phyloP scores from a whole-genome alignment of 352 stramenopile genomes.

The Phytopythium delawarense region DNA sequence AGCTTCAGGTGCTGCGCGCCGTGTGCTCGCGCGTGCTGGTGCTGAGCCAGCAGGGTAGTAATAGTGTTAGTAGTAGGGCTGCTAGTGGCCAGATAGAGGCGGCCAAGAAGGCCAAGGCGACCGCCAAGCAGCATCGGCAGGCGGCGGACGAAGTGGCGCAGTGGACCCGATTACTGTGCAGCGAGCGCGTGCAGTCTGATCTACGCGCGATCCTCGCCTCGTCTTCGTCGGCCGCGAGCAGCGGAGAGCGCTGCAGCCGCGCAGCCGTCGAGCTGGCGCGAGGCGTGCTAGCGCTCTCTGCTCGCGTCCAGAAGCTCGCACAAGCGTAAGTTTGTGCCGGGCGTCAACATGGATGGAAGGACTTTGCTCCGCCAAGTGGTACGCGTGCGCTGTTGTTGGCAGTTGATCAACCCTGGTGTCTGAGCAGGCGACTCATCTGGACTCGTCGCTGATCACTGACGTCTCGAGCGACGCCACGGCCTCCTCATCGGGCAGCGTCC shows the following conservation, averaged over 20 bases:
- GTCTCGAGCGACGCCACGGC: background rate
- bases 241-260: slow-evolving; percentile 26
- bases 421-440: background rate
- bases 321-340: slow-evolving; percentile 15
- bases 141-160: slow-evolving; percentile 2
- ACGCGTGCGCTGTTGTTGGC: background rate
- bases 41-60: slow-evolving; percentile 14
- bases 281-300: slow-evolving; percentile 33
- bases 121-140: background rate
- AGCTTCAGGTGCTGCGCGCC: slow-evolving; percentile 47
- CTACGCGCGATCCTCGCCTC: slow-evolving; percentile 25
- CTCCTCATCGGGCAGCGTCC: slow-evolving; percentile 17
- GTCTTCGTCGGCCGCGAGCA: background rate
- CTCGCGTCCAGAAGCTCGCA: slow-evolving; percentile 28
- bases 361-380: background rate
- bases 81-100: background rate
- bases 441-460: background rate
- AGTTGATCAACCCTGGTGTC: background rate
- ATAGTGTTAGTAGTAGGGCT: slow-evolving; percentile 6
- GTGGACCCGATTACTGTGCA: slow-evolving; percentile 34
- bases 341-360: slow-evolving; percentile 1
- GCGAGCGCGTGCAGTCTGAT: slow-evolving; percentile 43
- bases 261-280: slow-evolving; percentile 36
- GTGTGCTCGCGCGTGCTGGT: slow-evolving; percentile 31
- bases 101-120: background rate